Percentiles rank a stretch among this genome's conserved stretches.
phyloP scores from a whole-genome alignment of 2,329 filamentous ascomycete genomes.

The Monosporascus sp. region DNA sequence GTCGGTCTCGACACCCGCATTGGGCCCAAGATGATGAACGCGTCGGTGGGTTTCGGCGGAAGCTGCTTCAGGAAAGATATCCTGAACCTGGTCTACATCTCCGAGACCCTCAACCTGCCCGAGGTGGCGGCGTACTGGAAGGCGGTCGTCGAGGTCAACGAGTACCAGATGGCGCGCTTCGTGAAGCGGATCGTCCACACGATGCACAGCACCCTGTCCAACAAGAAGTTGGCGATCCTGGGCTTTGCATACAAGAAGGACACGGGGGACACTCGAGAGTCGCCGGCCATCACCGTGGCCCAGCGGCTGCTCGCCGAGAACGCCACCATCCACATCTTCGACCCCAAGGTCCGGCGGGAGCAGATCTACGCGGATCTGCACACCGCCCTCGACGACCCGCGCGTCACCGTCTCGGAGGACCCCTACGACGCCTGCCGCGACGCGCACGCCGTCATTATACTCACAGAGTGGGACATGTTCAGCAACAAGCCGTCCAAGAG shows the following conservation, averaged over 20 bases:
- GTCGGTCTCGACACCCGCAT: conserved; percentile 68
- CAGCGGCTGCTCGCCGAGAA: conserved; percentile 59
- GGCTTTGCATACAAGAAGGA: conserved; percentile 79
- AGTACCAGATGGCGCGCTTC: conserved; percentile 67
- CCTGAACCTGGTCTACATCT: conserved; percentile 66
- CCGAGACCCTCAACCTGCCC: conserved; percentile 61
- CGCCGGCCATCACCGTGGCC: conserved; percentile 63
- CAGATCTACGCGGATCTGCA: conserved; percentile 43
- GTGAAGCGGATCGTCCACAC: conserved; percentile 58
- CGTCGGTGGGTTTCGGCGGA: conserved; percentile 72
- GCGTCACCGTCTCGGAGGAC: conserved; percentile 41
- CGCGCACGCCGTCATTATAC: conserved; percentile 46
- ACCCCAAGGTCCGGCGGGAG: conserved; percentile 51
- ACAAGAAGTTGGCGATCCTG: conserved; percentile 67
- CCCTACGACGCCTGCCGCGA: conserved; percentile 44
- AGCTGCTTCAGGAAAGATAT: conserved; percentile 81
- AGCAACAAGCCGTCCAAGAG: conserved; percentile 29
- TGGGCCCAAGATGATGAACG: conserved; percentile 66
- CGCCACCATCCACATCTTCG: conserved; percentile 60
- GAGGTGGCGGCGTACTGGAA: conserved; percentile 74
- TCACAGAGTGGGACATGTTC: conserved; percentile 54
- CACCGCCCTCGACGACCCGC: conserved; percentile 31
- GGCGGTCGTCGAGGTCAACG: conserved; percentile 70
- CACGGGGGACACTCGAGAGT: conserved; percentile 69
- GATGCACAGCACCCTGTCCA: conserved; percentile 62